Base-by-base conservation (phyloP, 2,329 filamentous ascomycete species). In the Arthroderma uncinatum region DNA sequence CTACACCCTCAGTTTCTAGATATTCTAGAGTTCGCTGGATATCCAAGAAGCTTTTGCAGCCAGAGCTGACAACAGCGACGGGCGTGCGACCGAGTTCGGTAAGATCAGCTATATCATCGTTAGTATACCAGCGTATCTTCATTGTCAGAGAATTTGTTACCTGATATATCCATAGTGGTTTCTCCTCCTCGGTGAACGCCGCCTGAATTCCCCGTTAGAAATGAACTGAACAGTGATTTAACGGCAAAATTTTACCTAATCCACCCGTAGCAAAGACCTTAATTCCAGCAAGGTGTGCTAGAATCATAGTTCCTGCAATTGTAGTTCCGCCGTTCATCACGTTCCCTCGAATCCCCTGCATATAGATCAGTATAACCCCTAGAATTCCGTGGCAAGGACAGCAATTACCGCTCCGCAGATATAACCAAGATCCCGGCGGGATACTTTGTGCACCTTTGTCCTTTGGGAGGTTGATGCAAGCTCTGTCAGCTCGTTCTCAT, bases 21-120 rank as follows among this genome's bases (percentile, higher is more conserved):
- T 83, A 85, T 74, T 98, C 93, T 4, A 98, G 78, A 0, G 93
- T 98, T 55, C 89, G 80, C 1, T 87, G 84, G 59, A 96, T 90
- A 68, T 98, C 93, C 37, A 98, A 78, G 71, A 98, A 97, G 61
- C 92, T 93, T 74, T 98, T 98, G 74, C 89, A 94, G 12, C 93
- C 93, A 62, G 87, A 89, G 70, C 86, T 87, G 55, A 98, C 78
- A 1, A 98, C 91, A 25, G 91, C 86, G 55, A 98, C 85, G 9
- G 88, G 83, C 6, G 91, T 96, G 58, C 90, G 81, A 14, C 93
- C 91, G 54, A 98, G 81, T 76, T 97, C 93, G 2, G 89, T 96
- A 60, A 98, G 78, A 72, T 98, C 93, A 40, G 93, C 92, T 74
- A 53, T 12, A 30, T n/a, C 28, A 54, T 16, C 16, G 34, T 34